Evolutionary conservation across 208 protist genomes (phyloP), one percentile per base, ranked within the genome.

Genomic region (Trypanosomatidae sp.): DNA sequence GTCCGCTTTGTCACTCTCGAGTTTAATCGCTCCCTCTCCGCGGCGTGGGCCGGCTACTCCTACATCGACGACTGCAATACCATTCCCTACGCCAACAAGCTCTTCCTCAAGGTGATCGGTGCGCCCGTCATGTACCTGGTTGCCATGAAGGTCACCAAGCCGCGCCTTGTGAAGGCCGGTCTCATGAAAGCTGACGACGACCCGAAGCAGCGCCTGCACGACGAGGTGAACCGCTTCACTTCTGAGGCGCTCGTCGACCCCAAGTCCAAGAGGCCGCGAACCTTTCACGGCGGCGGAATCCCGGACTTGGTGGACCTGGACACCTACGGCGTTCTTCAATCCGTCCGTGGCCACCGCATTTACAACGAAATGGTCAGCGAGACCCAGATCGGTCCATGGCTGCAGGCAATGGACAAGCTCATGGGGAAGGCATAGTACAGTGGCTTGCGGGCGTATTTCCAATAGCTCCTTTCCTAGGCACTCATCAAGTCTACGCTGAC

Each of bases 81-180:
- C 13, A 97, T 97, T 60, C 91, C 93, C 12, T 87, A 87, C 66
- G 56, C 47, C 41, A 97, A 96, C 84, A 97, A 97, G 79, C 62
- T 95, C 25, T 95, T 97, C 65, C 72, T 95, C 30, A 97, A 97
- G 84, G 84, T 95, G 50, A 79, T 97, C 5, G 93, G 93, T 0
- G 91, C 93, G 6, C 93, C 93, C 7, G 90, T 97, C 52, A 97
- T 97, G 93, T 97, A 90, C 69, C 55, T 97, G 50, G 91, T 97
- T 19, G 87, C 91, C 10, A 71, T 81, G 55, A 86, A 85, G 25
- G 68, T 94, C 25, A 97, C 93, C 1, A 82, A 83, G 66, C 90
- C 93, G 39, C 83, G 84, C 5, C 85, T 97, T 1, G 78, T 94
- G 60, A 86, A 85, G 73, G 81, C 81, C 28, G 91, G 91, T 33